Base-by-base conservation (phyloP, 768 basidiomycete genomes). In the Pleurotus salmoneostramineus region DNA sequence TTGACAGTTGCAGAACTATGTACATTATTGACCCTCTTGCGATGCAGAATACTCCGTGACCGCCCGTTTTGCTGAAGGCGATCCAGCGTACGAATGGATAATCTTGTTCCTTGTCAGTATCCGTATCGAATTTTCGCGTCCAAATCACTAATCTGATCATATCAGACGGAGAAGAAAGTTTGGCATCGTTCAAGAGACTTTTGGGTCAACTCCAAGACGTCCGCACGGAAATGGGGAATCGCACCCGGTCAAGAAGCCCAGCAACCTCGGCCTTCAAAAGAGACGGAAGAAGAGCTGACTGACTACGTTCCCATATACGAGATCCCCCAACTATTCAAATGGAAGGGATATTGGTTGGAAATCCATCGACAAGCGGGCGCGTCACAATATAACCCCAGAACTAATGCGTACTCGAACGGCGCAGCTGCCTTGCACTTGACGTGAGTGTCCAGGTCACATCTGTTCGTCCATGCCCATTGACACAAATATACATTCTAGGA, bases 1-100 rank as follows among this genome's bases (percentile, higher is more conserved):
- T 48, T 14, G 52, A n/a, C n/a, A n/a, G n/a, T n/a, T n/a, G n/a
- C n/a, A n/a, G n/a, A n/a, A n/a, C n/a, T n/a, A n/a, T n/a, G n/a
- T n/a, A n/a, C n/a, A n/a, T n/a, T 7, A 34, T 48, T 32, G 46
- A 44, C 43, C 15, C 48, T 14, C 6, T 33, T 44, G 48, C 1
- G 35, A 11, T 7, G 50, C 58, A 81, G 79, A 75, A 54, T 77
- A 75, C 54, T 74, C 71, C 2, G 70, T 80, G 6, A 76, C 77
- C 5, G 80, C 77, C 0, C 71, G 73, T 36, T 80, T 82, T 58
- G 65, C 67, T n/a, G 70, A 78, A 60, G 75, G 77, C 7, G 79
- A 81, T 59, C 78, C 76, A 0, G 69, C 77, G 1, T 81, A 78
- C 58, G 80, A 81, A 50, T 82, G 80, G 79, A 69, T 82, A 5